Base-by-base conservation (phyloP, 495 filamentous ascomycete species). In the Hapsidospora chrysogenum region DNA sequence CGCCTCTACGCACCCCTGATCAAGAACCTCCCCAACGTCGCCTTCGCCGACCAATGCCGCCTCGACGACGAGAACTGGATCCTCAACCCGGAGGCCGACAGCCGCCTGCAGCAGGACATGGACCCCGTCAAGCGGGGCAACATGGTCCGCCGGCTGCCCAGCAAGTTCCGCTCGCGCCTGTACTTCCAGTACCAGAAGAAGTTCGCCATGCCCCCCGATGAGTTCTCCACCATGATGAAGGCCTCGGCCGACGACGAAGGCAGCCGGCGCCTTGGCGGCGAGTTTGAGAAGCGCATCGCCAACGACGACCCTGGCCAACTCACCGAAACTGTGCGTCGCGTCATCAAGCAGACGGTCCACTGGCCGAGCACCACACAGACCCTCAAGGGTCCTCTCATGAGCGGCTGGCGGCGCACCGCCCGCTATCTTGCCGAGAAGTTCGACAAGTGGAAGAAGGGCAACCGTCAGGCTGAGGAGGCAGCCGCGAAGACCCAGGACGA, bases 121-220 rank as follows among this genome's bases (percentile, higher is more conserved):
- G 80, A 93, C 44, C 84, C 84, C 0, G 53, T 81, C 29, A 83
- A 76, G 47, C 73, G 89, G 29, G 85, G 80, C 15, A 96, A 97
- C 50, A 96, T 96, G 80, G 86, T 97, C 7, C 74, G 92, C 9
- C 77, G 89, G 17, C 61, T 97, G 9, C 92, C 89, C 0, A 85
- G 80, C 38, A 61, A 75, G 1, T 96, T 97, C 68, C 70, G 89
- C 10, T 66, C 80, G 31, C 85, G 83, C 43, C 54, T 97, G 2
- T 97, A 96, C 57, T 92, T 89, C 55, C 74, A 83, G 45, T 96
- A 92, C 46, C 89, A 95, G 54, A 68, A 76, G 42, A 86, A 92
- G 47, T 94, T 79, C 44, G 66, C 68, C 22, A 92, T 96, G 22
- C 85, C 89, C 1, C 76, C 71, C 17, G 60, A 63, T 2, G 82